Percentiles rank a stretch among this genome's conserved stretches.
Evolutionary conservation across 345 rosid genomes (phyloP).

Genomic region (Clarkia xantiana): DNA sequence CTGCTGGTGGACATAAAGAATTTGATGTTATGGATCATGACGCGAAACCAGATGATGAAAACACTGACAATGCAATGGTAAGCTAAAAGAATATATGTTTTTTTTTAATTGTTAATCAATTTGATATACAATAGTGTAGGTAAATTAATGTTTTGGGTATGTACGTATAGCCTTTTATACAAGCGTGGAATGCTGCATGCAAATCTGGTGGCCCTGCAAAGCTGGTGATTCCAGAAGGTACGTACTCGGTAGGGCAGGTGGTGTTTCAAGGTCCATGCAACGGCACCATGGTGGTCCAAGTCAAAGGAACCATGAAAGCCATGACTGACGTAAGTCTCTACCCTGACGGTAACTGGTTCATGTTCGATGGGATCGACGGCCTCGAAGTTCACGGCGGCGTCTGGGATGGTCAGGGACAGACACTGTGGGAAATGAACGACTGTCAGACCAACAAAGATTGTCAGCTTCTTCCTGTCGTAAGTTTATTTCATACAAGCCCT

Average conservation of each 20-base stretch:
- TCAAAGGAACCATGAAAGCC: slow-evolving; percentile 35
- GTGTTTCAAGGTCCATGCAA: slow-evolving; percentile 52
- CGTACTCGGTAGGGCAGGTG: slow-evolving; percentile 26
- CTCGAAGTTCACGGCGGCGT: slow-evolving; percentile 43
- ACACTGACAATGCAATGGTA: too few relatives aligned
- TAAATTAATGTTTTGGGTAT: too few relatives aligned
- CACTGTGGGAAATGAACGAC: slow-evolving; percentile 27
- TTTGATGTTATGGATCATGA: too few relatives aligned
- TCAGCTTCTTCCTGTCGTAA: slow-evolving; percentile 32
- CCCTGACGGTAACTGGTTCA: slow-evolving; percentile 24
- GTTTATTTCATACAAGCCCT: slow-evolving; percentile 3
- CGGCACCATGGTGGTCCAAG: slow-evolving; percentile 19
- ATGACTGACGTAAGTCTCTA: slow-evolving; percentile 18
- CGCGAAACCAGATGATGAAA: too few relatives aligned
- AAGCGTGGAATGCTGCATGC: slow-evolving; percentile 49
- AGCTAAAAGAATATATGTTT: too few relatives aligned
- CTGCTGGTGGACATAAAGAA: too few relatives aligned
- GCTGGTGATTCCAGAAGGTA: slow-evolving; percentile 30
- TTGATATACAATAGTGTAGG: too few relatives aligned
- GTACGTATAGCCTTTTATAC: slow-evolving; percentile 39
- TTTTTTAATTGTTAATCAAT: too few relatives aligned
- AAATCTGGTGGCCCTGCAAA: slow-evolving; percentile 23
- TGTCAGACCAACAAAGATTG: slow-evolving; percentile 20
- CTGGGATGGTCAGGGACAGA: slow-evolving; percentile 49
- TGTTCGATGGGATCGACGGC: slow-evolving; percentile 29